Conservation (phyloP, 495 filamentous ascomycete genomes). For the Talaromyces ruber region DNA sequence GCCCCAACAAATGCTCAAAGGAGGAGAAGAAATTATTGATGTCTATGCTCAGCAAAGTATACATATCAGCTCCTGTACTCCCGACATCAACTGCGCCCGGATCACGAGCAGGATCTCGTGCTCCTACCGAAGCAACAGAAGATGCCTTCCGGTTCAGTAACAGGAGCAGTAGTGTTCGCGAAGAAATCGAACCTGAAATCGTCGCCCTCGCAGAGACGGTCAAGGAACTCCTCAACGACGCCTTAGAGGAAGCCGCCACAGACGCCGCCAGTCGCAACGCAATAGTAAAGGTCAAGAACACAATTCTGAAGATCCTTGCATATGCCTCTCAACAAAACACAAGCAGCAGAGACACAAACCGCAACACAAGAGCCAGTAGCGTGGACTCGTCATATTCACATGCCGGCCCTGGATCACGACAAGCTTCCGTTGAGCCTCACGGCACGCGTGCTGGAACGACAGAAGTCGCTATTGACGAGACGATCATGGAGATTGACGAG, state of each 20-base stretch:
- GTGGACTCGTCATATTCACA: slow-evolving; percentile 29
- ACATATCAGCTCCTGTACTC: slow-evolving; percentile 61
- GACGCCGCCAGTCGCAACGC: slow-evolving; percentile 70
- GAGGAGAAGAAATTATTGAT: slow-evolving; percentile 82
- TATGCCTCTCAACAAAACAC: slow-evolving; percentile 21
- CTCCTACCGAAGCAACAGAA: slow-evolving; percentile 31
- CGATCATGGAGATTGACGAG: slow-evolving; percentile 47
- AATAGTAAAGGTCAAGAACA: slow-evolving; percentile 69
- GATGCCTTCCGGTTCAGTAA: slow-evolving; percentile 31
- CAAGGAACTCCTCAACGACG: slow-evolving; percentile 48
- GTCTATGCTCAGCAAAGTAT: slow-evolving; percentile 71
- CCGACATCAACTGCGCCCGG: slow-evolving; percentile 22
- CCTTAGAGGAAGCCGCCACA: slow-evolving; percentile 58
- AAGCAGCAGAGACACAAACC: slow-evolving; percentile 21
- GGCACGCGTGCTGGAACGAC: slow-evolving; percentile 13
- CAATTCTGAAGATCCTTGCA: slow-evolving; percentile 38
- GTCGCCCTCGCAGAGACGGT: slow-evolving; percentile 29
- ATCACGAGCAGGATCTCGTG: slow-evolving; percentile 28
- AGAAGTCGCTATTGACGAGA: slow-evolving; percentile 32
- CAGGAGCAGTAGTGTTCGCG: slow-evolving; percentile 18
- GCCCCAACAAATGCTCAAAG: slow-evolving; percentile 40
- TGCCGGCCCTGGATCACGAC: slow-evolving; percentile 22
- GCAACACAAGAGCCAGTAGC: slow-evolving; percentile 25
- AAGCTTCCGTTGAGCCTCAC: slow-evolving; percentile 28
- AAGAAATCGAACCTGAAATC: slow-evolving; percentile 28